phyloP scores from a whole-genome alignment of 1,284 basidiomycete genomes.

The Ceratobasidium sp. region DNA sequence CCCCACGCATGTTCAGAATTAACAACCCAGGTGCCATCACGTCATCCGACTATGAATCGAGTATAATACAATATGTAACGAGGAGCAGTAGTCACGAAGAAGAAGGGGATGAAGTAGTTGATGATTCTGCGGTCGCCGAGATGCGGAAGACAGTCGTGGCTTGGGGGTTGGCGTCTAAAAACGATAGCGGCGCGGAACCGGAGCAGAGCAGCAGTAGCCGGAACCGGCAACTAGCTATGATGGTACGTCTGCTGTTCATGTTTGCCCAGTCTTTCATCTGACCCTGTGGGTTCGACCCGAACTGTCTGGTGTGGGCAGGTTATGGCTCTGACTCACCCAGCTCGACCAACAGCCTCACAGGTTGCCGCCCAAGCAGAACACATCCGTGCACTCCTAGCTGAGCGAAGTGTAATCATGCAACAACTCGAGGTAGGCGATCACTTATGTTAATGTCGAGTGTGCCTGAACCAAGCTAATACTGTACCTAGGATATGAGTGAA shows the following conservation, averaged over 20 bases:
- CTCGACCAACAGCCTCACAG: constrained; percentile 34
- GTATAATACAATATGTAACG: not conserved
- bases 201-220: constrained; percentile 6
- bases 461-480: not conserved
- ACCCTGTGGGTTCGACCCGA: not conserved
- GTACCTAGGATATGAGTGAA: constrained; percentile 32
- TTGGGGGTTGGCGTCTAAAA: not conserved
- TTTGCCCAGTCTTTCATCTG: not conserved
- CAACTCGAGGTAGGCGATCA: constrained; percentile 25
- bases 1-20: not conserved
- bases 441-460: not conserved
- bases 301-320: constrained; percentile 10
- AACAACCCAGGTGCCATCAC: not conserved
- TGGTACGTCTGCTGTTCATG: not conserved
- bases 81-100: not conserved
- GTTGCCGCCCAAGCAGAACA: constrained; percentile 38
- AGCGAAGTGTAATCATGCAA: constrained; percentile 33
- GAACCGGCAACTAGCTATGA: constrained; percentile 18
- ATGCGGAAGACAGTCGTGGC: constrained; percentile 26
- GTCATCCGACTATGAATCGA: not conserved
- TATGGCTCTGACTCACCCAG: constrained; percentile 37
- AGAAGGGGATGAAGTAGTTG: constrained; percentile 25
- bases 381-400: constrained; percentile 29
- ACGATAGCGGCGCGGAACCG: not conserved
- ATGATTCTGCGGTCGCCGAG: constrained; percentile 37